phyloP scores from a whole-genome alignment of 1,284 basidiomycete genomes.

The Rhizoctonia solani region DNA sequence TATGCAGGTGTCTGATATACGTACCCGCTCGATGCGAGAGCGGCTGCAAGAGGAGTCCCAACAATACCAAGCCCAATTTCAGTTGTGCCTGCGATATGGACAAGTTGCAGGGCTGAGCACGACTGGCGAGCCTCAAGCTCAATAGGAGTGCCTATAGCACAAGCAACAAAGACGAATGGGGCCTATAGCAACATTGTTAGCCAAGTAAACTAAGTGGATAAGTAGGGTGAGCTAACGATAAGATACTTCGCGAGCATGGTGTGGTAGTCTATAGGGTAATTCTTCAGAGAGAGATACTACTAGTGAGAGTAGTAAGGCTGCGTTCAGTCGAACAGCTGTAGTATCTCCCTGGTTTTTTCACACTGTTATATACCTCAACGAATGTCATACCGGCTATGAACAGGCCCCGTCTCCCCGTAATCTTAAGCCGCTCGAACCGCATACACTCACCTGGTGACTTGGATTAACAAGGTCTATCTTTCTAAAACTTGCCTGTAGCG shows the following conservation, averaged over 20 bases:
- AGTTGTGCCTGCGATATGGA: slow-evolving; percentile 1
- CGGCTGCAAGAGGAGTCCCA: background rate
- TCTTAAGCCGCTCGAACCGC: background rate
- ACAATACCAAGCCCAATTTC: slow-evolving; percentile 10
- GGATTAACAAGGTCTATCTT: background rate
- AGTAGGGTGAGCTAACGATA: background rate
- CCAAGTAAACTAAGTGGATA: background rate
- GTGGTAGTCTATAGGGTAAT: too few relatives aligned
- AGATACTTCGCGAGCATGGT: background rate
- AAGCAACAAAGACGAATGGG: background rate
- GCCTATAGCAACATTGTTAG: background rate
- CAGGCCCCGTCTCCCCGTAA: background rate
- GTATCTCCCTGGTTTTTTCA: too few relatives aligned
- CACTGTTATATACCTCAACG: too few relatives aligned
- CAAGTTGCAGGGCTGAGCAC: slow-evolving; percentile 10
- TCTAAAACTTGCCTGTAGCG: background rate
- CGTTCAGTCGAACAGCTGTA: too few relatives aligned
- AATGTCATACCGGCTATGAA: background rate
- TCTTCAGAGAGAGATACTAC: too few relatives aligned
- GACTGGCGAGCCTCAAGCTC: slow-evolving; percentile 14
- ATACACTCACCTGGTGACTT: slow-evolving; percentile 5
- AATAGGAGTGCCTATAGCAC: background rate
- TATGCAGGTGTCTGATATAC: background rate
- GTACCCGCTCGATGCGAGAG: background rate
- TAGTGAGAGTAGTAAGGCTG: too few relatives aligned